Base-by-base conservation (phyloP, 2,329 filamentous ascomycete genomes). In the Alternaria gansuensis region DNA sequence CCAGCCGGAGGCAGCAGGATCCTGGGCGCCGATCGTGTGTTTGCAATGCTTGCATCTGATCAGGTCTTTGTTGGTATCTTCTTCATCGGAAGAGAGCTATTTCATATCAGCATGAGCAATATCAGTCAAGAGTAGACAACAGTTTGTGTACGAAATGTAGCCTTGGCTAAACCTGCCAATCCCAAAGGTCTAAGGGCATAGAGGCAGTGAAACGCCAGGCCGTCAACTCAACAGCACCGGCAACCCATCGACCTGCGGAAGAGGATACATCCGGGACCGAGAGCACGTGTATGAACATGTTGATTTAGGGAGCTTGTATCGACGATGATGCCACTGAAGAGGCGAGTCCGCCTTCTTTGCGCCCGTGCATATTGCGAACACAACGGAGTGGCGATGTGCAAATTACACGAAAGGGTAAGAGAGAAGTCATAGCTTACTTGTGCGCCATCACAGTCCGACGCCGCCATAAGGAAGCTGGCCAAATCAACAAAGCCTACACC, bases 401-500 rank as follows among this genome's bases (percentile, higher is more conserved):
- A 41, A 21, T 10, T 13, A 33, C 29, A 26, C 17, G 13, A 41
- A 44, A 3, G 24, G 41, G 26, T 23, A 23, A 24, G 11, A 51
- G 21, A 9, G 13, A 45, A 34, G 14, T 23, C 33, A 61, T 17
- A 13, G 65, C 80, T 74, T 80, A 84, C 81, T 79, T 79, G 69
- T 50, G 80, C 66, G 59, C 77, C 73, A 23, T 58, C 56, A 67
- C 92, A 93, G 76, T 98, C 91, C 2, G 79, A 77, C 60, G 87
- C 83, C 0, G 84, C 78, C 43, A 98, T 79, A 24, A 97, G 79
- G 62, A 99, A 89, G 10, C 89, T 90, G 29, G 88, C 87, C 43
- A 93, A 81, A 73, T 97, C 93, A 51, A 98, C 89, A 64, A 97
- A 89, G 0, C 92, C 92, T 28, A 89, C 83, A 0, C 88, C 85